phyloP scores from a whole-genome alignment of 2,329 filamentous ascomycete genomes.

The Albifimbria verrucaria region DNA sequence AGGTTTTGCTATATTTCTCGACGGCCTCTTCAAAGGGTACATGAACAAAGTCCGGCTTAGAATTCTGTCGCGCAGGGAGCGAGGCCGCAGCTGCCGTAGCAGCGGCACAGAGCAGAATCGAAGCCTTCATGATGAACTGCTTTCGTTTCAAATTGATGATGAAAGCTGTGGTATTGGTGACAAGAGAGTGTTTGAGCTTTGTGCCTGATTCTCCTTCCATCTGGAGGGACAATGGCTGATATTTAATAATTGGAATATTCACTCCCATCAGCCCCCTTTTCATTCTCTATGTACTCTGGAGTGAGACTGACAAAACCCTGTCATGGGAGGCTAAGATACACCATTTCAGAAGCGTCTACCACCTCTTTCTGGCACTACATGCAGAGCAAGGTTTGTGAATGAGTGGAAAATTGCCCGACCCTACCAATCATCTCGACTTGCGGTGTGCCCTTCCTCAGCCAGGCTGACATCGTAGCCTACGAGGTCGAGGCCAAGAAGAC shows the following conservation, averaged over 20 bases:
- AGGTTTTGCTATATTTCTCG: background rate
- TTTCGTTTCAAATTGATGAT: too few relatives aligned
- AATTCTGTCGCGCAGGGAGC: background rate
- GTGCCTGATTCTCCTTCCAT: background rate
- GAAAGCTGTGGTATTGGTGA: background rate
- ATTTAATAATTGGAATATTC: background rate
- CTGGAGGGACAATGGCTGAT: background rate
- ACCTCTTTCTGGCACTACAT: background rate
- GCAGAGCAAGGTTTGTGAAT: background rate
- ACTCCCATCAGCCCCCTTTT: background rate
- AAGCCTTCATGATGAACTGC: background rate
- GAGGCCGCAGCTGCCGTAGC: background rate
- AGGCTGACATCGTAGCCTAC: background rate
- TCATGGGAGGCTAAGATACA: too few relatives aligned
- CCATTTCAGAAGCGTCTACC: too few relatives aligned
- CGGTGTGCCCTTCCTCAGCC: background rate
- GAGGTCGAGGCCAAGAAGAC: background rate
- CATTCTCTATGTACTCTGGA: background rate
- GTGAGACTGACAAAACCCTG: too few relatives aligned
- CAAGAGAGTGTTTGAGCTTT: background rate
- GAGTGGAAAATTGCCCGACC: background rate
- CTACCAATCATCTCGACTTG: too few relatives aligned
- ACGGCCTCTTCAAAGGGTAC: background rate
- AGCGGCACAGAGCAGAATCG: background rate
- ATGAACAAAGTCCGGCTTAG: background rate